Base-by-base conservation (phyloP, 805 yeast species). In the Starmerella bombicola region DNA sequence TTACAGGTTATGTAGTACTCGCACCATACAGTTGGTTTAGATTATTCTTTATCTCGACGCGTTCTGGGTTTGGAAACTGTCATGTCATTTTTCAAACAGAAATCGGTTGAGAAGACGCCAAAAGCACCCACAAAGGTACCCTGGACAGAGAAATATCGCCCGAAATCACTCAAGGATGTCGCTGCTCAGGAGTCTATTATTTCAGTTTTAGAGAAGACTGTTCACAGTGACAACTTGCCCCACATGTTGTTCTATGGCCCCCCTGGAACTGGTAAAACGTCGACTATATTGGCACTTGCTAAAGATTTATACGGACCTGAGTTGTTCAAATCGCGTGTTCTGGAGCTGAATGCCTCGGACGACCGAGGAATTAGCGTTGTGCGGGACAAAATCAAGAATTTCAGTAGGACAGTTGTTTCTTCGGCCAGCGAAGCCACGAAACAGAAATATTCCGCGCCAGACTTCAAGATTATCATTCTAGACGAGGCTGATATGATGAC, bases 401-500 rank as follows among this genome's bases (percentile, higher is more conserved):
- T 91, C 65, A 96, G 97, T 13, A 68, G 95, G 45, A 63, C 85
- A 33, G 72, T 85, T 0, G 83, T 86, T 1, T 78, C 95, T 0
- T 80, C 79, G 45, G 93, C 96, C 1, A 57, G 80, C 1, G 65
- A 68, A 13, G 78, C 76, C 30, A 91, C 80, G 52, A 60, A 71
- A 37, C 72, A 65, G 30, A 70, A 75, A 16, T 86, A 85, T 62
- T 95, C 97, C 2, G 88, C 97, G 57, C 97, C 98, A 1, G 96
- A 97, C 4, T 91, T 82, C 62, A 91, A 91, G 58, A 75, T 91
- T 53, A 80, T 91, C 48, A 82, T 91, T 32, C 63, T 91, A 40
- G 96, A 86, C 64, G 96, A 86, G 61, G 96, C 96, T 1, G 96
- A 86, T 60, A 81, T 93, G 15, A 85, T 86, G 95, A 85, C 96